Conservation (phyloP, 139 green algal species). For the Limnomonas spitsbergensis region DNA sequence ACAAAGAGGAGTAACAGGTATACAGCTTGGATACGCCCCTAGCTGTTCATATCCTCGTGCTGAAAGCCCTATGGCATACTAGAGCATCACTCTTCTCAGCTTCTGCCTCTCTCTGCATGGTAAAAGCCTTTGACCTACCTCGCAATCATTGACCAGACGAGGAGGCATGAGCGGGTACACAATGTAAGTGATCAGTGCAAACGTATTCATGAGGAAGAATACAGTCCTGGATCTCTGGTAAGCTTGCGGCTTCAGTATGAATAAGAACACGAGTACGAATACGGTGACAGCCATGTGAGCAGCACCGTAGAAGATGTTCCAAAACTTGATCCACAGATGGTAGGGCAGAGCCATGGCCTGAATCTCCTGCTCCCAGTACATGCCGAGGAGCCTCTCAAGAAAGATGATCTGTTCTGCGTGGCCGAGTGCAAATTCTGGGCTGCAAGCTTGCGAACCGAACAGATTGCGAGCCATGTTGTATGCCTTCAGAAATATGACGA, state of each 20-base stretch:
- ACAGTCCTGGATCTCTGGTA: slow-evolving; percentile 28
- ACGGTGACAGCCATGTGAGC: slow-evolving; percentile 37
- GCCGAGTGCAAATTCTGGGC: slow-evolving; percentile 17
- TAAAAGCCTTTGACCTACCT: too few species aligned
- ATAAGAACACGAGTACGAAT: slow-evolving; percentile 29
- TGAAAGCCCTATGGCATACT: too few species aligned
- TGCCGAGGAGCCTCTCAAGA: slow-evolving; percentile 24
- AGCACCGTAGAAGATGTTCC: slow-evolving; percentile 39
- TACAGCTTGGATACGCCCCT: too few species aligned
- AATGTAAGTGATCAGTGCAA: slow-evolving; percentile 28
- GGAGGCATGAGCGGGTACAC: slow-evolving; percentile 38
- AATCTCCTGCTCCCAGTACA: slow-evolving; percentile 37
- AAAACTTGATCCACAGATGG: slow-evolving; percentile 24
- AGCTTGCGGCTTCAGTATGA: slow-evolving; percentile 24
- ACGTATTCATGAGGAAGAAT: slow-evolving; percentile 39
- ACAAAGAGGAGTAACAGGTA: too few species aligned
- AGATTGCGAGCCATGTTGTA: slow-evolving; percentile 36
- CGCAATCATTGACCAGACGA: slow-evolving; percentile 26
- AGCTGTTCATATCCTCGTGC: too few species aligned
- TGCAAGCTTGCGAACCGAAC: slow-evolving; percentile 27
- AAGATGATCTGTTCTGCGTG: slow-evolving; percentile 33
- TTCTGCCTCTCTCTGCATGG: too few species aligned
- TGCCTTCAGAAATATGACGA: slow-evolving; percentile 30
- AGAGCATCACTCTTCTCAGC: too few species aligned
- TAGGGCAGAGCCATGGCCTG: slow-evolving; percentile 15